Percentiles rank a stretch among this genome's conserved stretches.
phyloP scores from a whole-genome alignment of 169 alveolate genomes.

The Eimeria sp. region DNA sequence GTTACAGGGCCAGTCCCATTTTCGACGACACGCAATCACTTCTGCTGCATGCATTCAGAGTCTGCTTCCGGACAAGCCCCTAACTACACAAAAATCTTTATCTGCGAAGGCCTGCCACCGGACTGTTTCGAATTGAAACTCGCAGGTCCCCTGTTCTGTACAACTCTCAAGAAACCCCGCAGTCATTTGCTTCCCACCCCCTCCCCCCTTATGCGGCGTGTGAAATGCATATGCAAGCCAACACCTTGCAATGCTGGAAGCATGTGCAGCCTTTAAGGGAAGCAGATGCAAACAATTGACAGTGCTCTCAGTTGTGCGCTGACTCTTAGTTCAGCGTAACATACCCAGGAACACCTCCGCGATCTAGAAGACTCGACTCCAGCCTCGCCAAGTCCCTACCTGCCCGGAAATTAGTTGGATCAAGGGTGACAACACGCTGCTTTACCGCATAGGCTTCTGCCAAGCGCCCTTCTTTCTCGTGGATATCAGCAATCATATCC shows the following conservation, averaged over 20 bases:
- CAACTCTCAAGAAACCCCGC: neutral
- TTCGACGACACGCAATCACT: neutral
- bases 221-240: neutral
- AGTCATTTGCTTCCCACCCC: neutral
- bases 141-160: neutral
- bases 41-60: neutral
- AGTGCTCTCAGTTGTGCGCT: neutral
- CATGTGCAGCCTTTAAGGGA: neutral
- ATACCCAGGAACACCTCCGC: slow-evolving; percentile 70
- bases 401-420: slow-evolving; percentile 81
- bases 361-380: slow-evolving; percentile 64
- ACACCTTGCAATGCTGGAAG: neutral
- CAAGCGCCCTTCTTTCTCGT: slow-evolving; percentile 80
- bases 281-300: neutral
- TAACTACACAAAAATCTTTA: neutral
- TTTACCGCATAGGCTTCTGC: slow-evolving; percentile 80
- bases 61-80: neutral
- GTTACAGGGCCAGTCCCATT: neutral
- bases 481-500: slow-evolving; percentile 77
- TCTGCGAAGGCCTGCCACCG: neutral
- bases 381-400: slow-evolving; percentile 76
- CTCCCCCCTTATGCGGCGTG: neutral
- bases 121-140: slow-evolving; percentile 44
- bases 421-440: slow-evolving; percentile 81
- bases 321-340: slow-evolving; percentile 58